A percentile compares a stretch with the other conserved stretches of the same genome.
Conservation (phyloP, 225 moss, liverwort and hornwort genomes). For the Sphagnum tenellum region DNA sequence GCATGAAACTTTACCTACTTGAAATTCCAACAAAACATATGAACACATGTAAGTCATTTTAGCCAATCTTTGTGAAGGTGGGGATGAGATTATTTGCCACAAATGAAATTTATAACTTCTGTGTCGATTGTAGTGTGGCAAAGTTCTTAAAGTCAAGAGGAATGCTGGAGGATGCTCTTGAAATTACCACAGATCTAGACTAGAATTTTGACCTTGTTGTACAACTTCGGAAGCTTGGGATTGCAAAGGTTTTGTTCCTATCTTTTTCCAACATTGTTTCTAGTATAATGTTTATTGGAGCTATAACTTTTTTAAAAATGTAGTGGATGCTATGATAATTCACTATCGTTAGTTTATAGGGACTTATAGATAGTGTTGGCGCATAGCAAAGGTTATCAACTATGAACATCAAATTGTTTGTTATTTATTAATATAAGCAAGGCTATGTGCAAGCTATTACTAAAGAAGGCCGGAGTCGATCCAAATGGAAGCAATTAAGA, state of each 20-base stretch:
- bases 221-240: constrained; percentile 76
- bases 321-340: no score
- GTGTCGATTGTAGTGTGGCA: constrained; percentile 57
- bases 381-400: no score
- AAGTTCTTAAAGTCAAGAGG: constrained; percentile 90
- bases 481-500: constrained; percentile 92
- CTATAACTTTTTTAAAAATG: no score
- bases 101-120: background rate
- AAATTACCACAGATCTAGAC: constrained; percentile 73
- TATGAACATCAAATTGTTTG: no score
- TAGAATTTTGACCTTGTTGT: constrained; percentile 89
- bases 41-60: constrained; percentile 43
- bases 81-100: background rate
- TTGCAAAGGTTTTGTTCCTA: constrained; percentile 54
- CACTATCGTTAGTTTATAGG: no score
- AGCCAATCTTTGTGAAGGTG: no score
- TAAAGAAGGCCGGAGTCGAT: constrained; percentile 75
- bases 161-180: constrained; percentile 85
- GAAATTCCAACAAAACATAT: constrained; percentile 79
- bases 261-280: no score
- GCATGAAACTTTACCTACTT: constrained; percentile 71
- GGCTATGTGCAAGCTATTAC: constrained; percentile 51
- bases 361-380: no score
- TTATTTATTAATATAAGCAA: no score
- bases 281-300: no score